Conservation (phyloP, 345 rosid genomes). For the Lumnitzera racemosa region DNA sequence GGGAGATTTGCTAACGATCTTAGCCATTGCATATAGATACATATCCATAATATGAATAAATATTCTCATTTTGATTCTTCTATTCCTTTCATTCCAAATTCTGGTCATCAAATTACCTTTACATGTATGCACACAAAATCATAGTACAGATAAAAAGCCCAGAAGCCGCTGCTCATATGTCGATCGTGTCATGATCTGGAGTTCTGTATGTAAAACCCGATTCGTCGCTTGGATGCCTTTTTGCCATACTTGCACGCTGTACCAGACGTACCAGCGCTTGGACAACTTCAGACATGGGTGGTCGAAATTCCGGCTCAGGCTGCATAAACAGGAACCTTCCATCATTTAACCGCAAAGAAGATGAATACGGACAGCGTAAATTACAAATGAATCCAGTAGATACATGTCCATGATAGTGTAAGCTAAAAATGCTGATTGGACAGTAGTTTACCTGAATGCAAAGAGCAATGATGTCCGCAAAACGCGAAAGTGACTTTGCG, state of each 20-base stretch:
- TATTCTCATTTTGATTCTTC: not conserved
- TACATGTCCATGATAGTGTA: too few species aligned
- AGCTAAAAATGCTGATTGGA: too few species aligned
- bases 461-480: conserved; percentile 9
- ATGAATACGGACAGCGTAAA: too few species aligned
- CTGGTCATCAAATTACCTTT: conserved; percentile 5
- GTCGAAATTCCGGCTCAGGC: conserved; percentile 91
- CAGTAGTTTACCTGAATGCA: conserved; percentile 5
- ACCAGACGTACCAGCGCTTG: conserved; percentile 76
- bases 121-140: conserved; percentile 8
- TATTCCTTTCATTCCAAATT: not conserved
- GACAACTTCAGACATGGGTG: conserved; percentile 92
- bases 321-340: conserved; percentile 10
- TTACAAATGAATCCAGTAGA: too few species aligned
- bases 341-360: too few species aligned
- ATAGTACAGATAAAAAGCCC: conserved; percentile 8
- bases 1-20: too few species aligned
- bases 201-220: conserved; percentile 60
- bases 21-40: too few species aligned
- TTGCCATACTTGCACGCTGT: conserved; percentile 72
- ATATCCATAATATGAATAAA: not conserved
- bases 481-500: conserved; percentile 6
- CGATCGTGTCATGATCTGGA: conserved; percentile 63
- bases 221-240: conserved; percentile 71
- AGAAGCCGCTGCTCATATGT: conserved; percentile 29